Conservation (phyloP, 306 rosid species). For the Vigna trinervia region DNA sequence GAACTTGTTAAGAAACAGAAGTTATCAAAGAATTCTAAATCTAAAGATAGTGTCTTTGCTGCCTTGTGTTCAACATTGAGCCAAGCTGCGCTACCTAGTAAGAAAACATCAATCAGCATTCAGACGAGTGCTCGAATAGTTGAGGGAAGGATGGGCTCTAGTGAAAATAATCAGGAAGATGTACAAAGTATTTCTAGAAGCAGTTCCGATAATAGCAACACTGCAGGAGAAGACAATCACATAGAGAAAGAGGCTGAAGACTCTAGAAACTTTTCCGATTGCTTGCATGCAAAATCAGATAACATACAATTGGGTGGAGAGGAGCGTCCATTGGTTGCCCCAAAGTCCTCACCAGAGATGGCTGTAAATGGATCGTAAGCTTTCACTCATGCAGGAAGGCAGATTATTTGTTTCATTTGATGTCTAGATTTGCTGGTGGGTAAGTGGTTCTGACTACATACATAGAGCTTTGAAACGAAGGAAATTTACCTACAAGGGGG, state of each 20-base stretch:
- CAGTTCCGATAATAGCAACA: slow-evolving; percentile 51
- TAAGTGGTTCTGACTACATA: slow-evolving; percentile 46
- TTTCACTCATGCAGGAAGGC: slow-evolving; percentile 38
- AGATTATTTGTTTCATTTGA: slow-evolving; percentile 44
- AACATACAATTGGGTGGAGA: slow-evolving; percentile 72
- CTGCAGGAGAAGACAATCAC: slow-evolving; percentile 55
- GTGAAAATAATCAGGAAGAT: slow-evolving; percentile 53
- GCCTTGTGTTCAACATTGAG: slow-evolving; percentile 78
- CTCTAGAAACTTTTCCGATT: slow-evolving; percentile 69
- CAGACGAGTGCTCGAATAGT: slow-evolving; percentile 43
- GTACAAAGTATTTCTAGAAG: slow-evolving; percentile 52
- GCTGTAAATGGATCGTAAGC: slow-evolving; percentile 85
- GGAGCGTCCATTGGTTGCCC: slow-evolving; percentile 75
- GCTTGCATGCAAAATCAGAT: slow-evolving; percentile 60
- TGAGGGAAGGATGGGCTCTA: slow-evolving; percentile 57
- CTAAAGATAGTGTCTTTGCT: slow-evolving; percentile 78
- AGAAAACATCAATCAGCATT: slow-evolving; percentile 55
- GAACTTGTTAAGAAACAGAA: slow-evolving; percentile 76
- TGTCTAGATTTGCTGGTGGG: slow-evolving; percentile 56
- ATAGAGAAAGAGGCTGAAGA: slow-evolving; percentile 62
- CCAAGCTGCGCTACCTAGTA: slow-evolving; percentile 77
- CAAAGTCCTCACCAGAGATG: slow-evolving; percentile 90
- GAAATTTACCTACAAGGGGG: slow-evolving; percentile 47
- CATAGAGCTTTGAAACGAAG: slow-evolving; percentile 38
- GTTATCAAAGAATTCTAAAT: slow-evolving; percentile 61